Evolutionary conservation across 2,329 filamentous ascomycete species (phyloP).

Genomic region (Diaporthe nobilis): DNA sequence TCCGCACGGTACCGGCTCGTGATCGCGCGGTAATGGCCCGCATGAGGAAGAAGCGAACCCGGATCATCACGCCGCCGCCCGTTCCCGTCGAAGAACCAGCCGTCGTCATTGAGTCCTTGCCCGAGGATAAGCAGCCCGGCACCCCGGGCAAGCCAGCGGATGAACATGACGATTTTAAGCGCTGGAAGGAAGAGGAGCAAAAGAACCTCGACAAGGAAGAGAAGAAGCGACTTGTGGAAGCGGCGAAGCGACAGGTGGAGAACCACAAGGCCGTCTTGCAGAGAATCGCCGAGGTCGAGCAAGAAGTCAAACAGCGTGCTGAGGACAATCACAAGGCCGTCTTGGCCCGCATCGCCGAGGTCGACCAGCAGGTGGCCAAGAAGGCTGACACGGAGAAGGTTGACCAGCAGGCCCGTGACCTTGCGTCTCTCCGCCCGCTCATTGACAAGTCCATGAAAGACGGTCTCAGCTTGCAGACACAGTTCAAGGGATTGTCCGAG

Average conservation of each 20-base stretch:
- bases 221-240: background rate
- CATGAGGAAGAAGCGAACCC: too few relatives aligned
- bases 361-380: background rate
- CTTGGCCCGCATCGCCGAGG: background rate
- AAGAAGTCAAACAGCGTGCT: too few relatives aligned
- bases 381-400: background rate
- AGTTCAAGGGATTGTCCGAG: background rate
- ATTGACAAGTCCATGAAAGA: background rate
- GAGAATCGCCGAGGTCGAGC: background rate
- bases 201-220: background rate
- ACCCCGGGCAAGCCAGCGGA: too few relatives aligned
- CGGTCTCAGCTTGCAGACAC: background rate
- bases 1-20: too few relatives aligned
- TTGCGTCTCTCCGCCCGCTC: background rate
- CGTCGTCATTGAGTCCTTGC: too few relatives aligned
- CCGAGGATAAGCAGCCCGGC: too few relatives aligned
- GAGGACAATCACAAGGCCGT: too few relatives aligned
- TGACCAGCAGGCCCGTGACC: background rate
- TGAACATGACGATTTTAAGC: too few relatives aligned
- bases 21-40: too few relatives aligned
- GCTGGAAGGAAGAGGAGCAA: too few relatives aligned
- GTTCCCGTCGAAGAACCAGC: too few relatives aligned
- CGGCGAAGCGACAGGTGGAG: fast-evolving
- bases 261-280: background rate
- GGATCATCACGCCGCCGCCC: too few relatives aligned